Conservation (phyloP, 2,329 filamentous ascomycete species). For the Fusarium cyanostomum region DNA sequence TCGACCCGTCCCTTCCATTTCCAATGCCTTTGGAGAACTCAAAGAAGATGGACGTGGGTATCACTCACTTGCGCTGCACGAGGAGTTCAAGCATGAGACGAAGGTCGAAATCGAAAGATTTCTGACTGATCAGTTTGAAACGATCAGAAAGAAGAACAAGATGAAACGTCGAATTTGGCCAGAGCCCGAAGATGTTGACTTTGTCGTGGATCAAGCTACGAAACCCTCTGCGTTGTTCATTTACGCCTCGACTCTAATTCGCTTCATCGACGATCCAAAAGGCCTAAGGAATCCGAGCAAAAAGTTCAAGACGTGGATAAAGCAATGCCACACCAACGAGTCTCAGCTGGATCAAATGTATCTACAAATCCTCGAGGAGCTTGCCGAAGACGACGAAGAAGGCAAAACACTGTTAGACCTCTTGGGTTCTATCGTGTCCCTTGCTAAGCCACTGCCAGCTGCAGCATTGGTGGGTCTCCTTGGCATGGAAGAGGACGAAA, state of each 20-base stretch:
- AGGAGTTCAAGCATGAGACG: conserved; percentile 1
- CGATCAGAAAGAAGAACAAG: neutral
- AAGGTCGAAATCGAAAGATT: conserved; percentile 1
- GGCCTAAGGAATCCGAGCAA: neutral
- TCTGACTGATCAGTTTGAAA: neutral
- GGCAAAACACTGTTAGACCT: neutral
- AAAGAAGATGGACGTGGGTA: neutral
- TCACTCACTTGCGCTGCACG: neutral
- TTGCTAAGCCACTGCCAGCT: neutral
- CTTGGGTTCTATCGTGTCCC: neutral
- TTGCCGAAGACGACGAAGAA: neutral
- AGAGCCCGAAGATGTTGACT: neutral
- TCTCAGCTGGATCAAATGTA: conserved; percentile 6
- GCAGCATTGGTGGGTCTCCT: neutral
- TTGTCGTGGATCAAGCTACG: neutral
- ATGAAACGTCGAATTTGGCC: conserved; percentile 1
- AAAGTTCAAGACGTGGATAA: neutral
- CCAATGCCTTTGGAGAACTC: neutral
- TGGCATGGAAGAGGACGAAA: neutral
- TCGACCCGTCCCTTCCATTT: neutral
- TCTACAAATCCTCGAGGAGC: neutral
- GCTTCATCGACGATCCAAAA: neutral
- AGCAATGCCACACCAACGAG: neutral
- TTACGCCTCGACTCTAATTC: conserved; percentile 7
- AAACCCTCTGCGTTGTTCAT: conserved; percentile 1